phyloP scores from a whole-genome alignment of 805 yeast genomes.

The Tetrapisispora nanseiensis region DNA sequence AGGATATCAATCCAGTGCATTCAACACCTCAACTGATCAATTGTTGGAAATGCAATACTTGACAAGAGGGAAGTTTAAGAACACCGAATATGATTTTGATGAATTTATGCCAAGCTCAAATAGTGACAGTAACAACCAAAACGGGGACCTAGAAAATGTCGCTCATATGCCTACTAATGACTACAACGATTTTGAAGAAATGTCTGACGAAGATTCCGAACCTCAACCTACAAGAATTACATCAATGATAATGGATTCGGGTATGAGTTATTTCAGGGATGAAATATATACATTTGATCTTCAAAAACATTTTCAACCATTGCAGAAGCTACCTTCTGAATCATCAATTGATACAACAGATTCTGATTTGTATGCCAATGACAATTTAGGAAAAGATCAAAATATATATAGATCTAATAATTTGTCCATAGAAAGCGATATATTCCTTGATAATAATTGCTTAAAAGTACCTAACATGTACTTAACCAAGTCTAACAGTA shows the following conservation, averaged over 20 bases:
- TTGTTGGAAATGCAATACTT: constrained; percentile 1
- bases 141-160: background rate
- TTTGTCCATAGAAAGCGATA: background rate
- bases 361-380: background rate
- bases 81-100: background rate
- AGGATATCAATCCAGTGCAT: background rate
- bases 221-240: constrained; percentile 1
- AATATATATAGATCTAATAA: background rate
- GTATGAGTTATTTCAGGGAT: constrained; percentile 2
- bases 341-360: background rate
- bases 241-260: constrained; percentile 4
- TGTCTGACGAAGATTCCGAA: background rate
- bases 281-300: constrained; percentile 4
- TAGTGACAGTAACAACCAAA: background rate
- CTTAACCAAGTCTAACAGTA: too few relatives aligned
- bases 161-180: background rate
- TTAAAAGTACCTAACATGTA: too few relatives aligned
- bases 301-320: constrained; percentile 1
- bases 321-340: background rate
- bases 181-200: background rate
- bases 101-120: background rate
- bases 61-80: background rate
- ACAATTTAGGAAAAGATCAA: too few relatives aligned
- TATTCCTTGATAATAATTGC: background rate
- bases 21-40: constrained; percentile 1